These are phyloP conservation scores for Nowakowskiella sp. DNA, from an alignment of 192 early-diverging fungal species.

Conservation along the genomic window DNA sequence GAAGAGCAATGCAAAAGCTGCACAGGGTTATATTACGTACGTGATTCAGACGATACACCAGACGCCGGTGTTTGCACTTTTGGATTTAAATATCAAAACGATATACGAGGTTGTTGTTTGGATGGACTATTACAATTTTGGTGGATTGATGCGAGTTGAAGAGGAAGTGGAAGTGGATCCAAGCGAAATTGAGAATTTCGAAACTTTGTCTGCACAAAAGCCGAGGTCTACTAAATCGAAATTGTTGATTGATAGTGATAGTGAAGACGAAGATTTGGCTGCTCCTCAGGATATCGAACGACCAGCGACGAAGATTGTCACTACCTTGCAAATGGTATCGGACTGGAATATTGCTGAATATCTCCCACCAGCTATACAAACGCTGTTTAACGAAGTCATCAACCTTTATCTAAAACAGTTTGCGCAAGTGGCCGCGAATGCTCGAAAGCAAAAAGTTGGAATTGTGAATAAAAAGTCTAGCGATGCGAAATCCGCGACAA, in stretches of 20 bases:
- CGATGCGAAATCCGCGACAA: not conserved
- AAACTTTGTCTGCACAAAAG: too few species aligned
- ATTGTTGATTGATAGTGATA: not conserved
- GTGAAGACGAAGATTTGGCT: not conserved
- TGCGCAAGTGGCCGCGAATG: not conserved
- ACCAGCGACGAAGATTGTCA: slow-evolving; percentile 10
- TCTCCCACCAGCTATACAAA: slow-evolving; percentile 66
- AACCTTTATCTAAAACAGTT: slow-evolving; percentile 52
- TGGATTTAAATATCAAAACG: slow-evolving; percentile 59
- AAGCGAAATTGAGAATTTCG: not conserved
- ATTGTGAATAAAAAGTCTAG: not conserved
- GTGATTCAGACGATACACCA: slow-evolving; percentile 57
- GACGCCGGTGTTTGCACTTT: slow-evolving; percentile 66
- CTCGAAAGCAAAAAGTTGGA: not conserved
- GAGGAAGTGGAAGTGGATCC: slow-evolving; percentile 1
- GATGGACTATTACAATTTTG: slow-evolving; percentile 90
- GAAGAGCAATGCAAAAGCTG: slow-evolving; percentile 66
- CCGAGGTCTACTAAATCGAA: too few species aligned
- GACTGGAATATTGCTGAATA: slow-evolving; percentile 89
- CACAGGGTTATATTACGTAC: slow-evolving; percentile 66
- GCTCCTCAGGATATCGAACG: not conserved
- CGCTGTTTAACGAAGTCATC: slow-evolving; percentile 58
- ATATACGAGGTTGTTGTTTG: slow-evolving; percentile 81
- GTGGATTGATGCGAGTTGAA: slow-evolving; percentile 39
- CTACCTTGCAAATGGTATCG: slow-evolving; percentile 55